These are phyloP conservation scores for Vicia villosa DNA, from an alignment of 306 rosid species.

Conservation along the genomic window DNA sequence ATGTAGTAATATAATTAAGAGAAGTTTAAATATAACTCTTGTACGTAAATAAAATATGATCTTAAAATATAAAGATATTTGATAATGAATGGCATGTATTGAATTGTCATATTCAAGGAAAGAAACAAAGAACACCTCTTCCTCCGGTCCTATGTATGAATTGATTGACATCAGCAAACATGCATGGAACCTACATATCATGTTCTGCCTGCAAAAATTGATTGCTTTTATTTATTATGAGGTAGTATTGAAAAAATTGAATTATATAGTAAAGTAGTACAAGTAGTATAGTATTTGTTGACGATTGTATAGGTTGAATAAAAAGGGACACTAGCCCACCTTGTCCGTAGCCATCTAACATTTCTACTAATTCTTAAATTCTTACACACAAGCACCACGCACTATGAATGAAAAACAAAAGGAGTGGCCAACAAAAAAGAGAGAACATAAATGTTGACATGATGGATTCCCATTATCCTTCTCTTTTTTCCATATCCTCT, in stretches of 20 bases:
- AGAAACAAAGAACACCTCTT: constrained; percentile 40
- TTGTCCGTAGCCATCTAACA: constrained; percentile 64
- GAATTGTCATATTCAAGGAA: constrained; percentile 44
- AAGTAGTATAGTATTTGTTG: constrained; percentile 21
- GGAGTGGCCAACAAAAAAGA: constrained; percentile 52
- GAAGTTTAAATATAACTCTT: too few relatives aligned
- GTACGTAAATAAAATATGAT: too few relatives aligned
- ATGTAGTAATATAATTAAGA: too few relatives aligned
- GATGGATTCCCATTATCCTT: constrained; percentile 22
- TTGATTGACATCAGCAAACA: constrained; percentile 41
- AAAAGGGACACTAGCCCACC: constrained; percentile 56
- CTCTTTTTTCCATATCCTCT: neutral
- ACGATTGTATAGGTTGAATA: constrained; percentile 38
- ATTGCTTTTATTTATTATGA: constrained; percentile 36
- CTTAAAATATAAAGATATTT: neutral
- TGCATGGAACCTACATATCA: constrained; percentile 52
- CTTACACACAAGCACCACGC: constrained; percentile 46
- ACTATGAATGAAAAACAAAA: constrained; percentile 46
- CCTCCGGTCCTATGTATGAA: constrained; percentile 40
- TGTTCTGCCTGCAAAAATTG: constrained; percentile 44
- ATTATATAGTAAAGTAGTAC: neutral
- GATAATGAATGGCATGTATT: constrained; percentile 14
- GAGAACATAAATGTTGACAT: constrained; percentile 52
- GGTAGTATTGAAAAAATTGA: neutral
- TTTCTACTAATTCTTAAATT: constrained; percentile 43